Evolutionary conservation across 768 basidiomycete genomes (phyloP).

Genomic region (Boletellus ananas): DNA sequence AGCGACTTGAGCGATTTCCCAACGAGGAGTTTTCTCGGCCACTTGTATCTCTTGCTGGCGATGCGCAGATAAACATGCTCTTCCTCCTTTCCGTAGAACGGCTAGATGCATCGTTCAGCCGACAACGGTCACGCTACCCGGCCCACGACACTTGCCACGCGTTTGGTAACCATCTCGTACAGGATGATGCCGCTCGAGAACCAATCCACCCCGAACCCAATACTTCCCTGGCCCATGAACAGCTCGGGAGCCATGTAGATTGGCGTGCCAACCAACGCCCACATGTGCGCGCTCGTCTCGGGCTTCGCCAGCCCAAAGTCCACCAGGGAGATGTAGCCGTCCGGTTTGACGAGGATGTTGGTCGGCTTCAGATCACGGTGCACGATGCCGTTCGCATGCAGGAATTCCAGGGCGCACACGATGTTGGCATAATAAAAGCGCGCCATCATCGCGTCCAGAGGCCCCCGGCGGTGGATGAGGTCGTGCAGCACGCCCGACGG

Average conservation of each 20-base stretch:
- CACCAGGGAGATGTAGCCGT: constrained; percentile 51
- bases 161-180: constrained; percentile 49
- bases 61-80: constrained; percentile 27
- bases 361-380: constrained; percentile 59
- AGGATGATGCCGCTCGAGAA: constrained; percentile 49
- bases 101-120: constrained; percentile 8
- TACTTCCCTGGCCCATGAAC: constrained; percentile 17
- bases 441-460: constrained; percentile 31
- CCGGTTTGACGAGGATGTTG: constrained; percentile 52
- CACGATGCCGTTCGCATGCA: constrained; percentile 42
- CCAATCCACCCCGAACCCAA: constrained; percentile 47
- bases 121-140: background rate
- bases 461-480: constrained; percentile 31
- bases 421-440: constrained; percentile 58
- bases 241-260: constrained; percentile 51
- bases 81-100: constrained; percentile 27
- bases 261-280: constrained; percentile 44
- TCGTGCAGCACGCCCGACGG: constrained; percentile 42
- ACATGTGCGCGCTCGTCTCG: constrained; percentile 14
- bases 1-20: constrained; percentile 43
- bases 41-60: constrained; percentile 31
- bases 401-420: constrained; percentile 44
- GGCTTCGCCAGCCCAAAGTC: constrained; percentile 46
- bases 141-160: constrained; percentile 25
- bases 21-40: constrained; percentile 36